Base-by-base conservation (phyloP, 2,329 filamentous ascomycete genomes). In the Bipolaris cookei region DNA sequence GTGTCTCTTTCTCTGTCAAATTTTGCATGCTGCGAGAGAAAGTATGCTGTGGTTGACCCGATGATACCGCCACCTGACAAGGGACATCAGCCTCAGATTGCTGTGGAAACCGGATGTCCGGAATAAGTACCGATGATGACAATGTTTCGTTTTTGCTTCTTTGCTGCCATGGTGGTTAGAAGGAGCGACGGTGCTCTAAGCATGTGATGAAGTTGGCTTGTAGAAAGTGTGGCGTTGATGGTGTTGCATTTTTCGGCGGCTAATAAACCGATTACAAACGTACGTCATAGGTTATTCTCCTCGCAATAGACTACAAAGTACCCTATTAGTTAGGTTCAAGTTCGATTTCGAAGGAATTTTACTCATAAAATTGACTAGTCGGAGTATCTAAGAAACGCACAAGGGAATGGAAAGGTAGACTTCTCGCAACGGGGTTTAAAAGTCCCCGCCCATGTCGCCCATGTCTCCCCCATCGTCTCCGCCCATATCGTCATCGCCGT, bases 41-140 rank as follows among this genome's bases (percentile, higher is more conserved):
- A 98, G 77, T 98, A 98, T 56, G 94, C 93, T 4, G 91, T 92
- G 47, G 91, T 95, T 75, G 88, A 90, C 70, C 95, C 95, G 68
- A 98, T 96, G 62, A 98, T 92, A 67, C 94, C 94, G 66, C 92
- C 94, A 66, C 94, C 92, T 92, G 50, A 5, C 2, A 35, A 48
- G 21, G 3, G 21, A 25, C n/a, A 35, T 48, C 34, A 48, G 45
- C 45, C 13, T 6, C 42, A 1, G 45, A 64, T 34, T 57, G 37
- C 37, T 45, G 48, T 28, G 20, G 23, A 39, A 25, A 10, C 18
- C 23, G n/a, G 6, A 13, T 14, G 6, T 25, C n/a, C 5, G 14
- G 5, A 16, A 21, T 18, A 18, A 28, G 13, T 64, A 76, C 74
- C 75, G 13, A 77, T 69, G 8, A 77, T 74, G 1, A 77, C 73